Evolutionary conservation across 495 filamentous ascomycete genomes (phyloP), one percentile per base, ranked within the genome.

Genomic region (Darksidea phi): DNA sequence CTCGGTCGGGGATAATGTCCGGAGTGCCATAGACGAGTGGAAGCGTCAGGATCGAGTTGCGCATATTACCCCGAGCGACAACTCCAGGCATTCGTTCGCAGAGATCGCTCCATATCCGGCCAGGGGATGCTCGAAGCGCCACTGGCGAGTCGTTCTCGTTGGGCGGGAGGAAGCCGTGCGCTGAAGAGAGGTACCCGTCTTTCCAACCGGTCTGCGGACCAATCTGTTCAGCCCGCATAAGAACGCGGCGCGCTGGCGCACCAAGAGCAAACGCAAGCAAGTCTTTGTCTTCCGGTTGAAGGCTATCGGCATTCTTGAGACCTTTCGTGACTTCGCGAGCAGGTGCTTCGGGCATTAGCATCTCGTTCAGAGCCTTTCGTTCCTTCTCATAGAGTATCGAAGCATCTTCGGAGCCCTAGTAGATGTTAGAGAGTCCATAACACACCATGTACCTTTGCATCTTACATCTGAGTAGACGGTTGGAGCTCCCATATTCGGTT

Each of bases 81-180:
- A 77, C 76, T 0, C 79, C 79, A 0, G 79, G 79, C 78, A 81
- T 81, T 21, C 79, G 71, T 49, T 79, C 76, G 63, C 78, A 80
- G 1, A 82, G 70, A 57, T 81, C 79, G 7, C 77, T 75, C 79
- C 79, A 82, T 61, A 80, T 75, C 49, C 79, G 71, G 6, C 79
- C 79, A 0, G 77, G 77, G 0, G 78, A 78, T 48, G 70, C 74
- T 20, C 77, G 72, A 12, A 82, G 70, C 0, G 76, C 78, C 10
- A 74, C 77, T 6, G 74, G 74, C 1, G 79, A 70, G 38, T 78
- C 78, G 62, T 75, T 73, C 57, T 79, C 75, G 54, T 82, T 78
- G 32, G 74, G 73, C 18, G 78, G 78, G 57, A 77, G 78, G 57
- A 80, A 81, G 1, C 80, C 80, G 50, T 78, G 75, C 52, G 76